Base-by-base conservation (phyloP, 1,284 basidiomycete genomes). In the Trichosporon sp. region DNA sequence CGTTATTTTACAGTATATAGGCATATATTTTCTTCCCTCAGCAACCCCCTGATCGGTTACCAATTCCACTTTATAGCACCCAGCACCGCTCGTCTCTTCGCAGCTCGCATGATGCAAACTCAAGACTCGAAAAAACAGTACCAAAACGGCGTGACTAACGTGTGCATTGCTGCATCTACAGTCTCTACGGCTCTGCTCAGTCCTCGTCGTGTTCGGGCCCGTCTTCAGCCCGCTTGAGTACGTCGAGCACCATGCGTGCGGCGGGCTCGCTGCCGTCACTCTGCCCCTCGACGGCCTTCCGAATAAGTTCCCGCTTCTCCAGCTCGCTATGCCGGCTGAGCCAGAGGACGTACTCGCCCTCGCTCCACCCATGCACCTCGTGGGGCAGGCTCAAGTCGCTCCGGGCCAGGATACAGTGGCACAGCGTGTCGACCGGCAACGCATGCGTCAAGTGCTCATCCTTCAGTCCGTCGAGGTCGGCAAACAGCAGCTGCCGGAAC, bases 341-440 rank as follows among this genome's bases (percentile, higher is more conserved):
- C 83, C 83, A 84, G 3, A 83, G 73, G 4, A 81, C 76, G 66
- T 97, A 98, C 84, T 97, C 94, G 8, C 90, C 88, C 80, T 96
- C 93, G 71, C 92, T 91, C 95, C 95, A 97, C 0, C 91, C 91
- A 78, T 96, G 93, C 66, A 94, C 83, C 66, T 89, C 87, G 81
- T 97, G 93, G 6, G 95, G 94, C 37, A 98, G 86, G 1, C 90
- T 88, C 63, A 96, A 86, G 0, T 92, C 90, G 1, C 92, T 93
- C 14, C 93, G 90, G n/a, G 96, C 93, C 46, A 97, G 87, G 75
- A 96, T 91, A 78, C 97, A 94, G 78, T 97, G 94, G 14, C 96
- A 85, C 7, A 97, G 90, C 73, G 96, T 89, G 21, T 96, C 86
- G 0, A 92, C 89, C 0, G 93, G 90, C 21, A 97, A 87, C 10